Base-by-base conservation (phyloP, 371 early-diverging fungal genomes). In the Rhizopus delemar region DNA sequence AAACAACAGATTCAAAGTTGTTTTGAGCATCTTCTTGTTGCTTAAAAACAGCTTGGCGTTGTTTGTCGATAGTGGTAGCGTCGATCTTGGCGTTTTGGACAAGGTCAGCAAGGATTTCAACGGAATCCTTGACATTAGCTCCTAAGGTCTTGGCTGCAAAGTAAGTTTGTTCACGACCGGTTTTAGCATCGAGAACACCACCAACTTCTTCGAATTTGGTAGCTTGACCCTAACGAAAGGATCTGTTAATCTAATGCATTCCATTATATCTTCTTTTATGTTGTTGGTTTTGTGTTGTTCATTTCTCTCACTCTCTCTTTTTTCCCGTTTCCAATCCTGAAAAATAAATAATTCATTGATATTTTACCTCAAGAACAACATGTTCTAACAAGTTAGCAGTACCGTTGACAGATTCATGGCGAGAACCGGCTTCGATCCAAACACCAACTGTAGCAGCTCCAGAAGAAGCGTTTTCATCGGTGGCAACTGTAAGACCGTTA, bases 371-470 rank as follows among this genome's bases (percentile, higher is more conserved):
- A 86, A 98, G 98, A 11, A 95, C 91, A 94, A 98, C 94, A 75
- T 98, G 99, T 78, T 98, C 99, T 51, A 98, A 77, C 62, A 98
- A 97, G 82, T 98, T 97, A 51, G 99, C 99, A 35, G 92, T 88
- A 22, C 99, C 99, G 68, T 97, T 97, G 82, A 77, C 81, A 57
- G 73, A 90, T 81, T 98, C 99, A 66, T 91, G 93, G 63, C 98
- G 87, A 63, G 92, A 92, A 35, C 99, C 99, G 46, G 98, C 94
- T 78, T 95, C 93, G 63, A 98, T 97, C 95, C 97, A 98, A 22
- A 98, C 91, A 62, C 99, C 99, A 28, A 98, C 97, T 34, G 99
- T 96, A 50, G 98, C 96, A 13, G 99, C 95, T 80, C 95, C 90
- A 65, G 87, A 84, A 57, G 89, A 83, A 16, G 94, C 93, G 78